A percentile compares a stretch with the other conserved stretches of the same genome.
Evolutionary conservation across 1,139 yeast species (phyloP).

Genomic region (Candida sp.): DNA sequence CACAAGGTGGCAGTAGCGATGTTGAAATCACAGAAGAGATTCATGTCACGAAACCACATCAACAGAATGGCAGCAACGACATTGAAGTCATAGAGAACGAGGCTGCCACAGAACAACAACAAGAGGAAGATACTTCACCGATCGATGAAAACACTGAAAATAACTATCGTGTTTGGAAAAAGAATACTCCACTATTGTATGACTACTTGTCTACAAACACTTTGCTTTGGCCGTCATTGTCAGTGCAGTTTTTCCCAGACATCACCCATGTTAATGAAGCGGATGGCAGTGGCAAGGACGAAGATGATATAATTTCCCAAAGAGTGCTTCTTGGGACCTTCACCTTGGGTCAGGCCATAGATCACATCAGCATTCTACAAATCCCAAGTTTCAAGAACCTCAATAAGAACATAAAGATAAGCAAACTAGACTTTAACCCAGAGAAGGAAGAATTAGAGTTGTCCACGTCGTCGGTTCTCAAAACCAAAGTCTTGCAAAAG

Average conservation of each 20-base stretch:
- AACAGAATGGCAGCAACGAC: neutral
- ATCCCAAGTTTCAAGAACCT: slow-evolving; percentile 38
- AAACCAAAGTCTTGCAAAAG: slow-evolving; percentile 38
- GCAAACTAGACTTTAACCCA: slow-evolving; percentile 38
- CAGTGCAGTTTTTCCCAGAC: slow-evolving; percentile 62
- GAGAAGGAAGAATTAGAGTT: slow-evolving; percentile 49
- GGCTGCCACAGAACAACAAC: neutral
- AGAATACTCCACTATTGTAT: slow-evolving; percentile 55
- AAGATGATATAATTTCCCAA: slow-evolving; percentile 26
- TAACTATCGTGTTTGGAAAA: slow-evolving; percentile 56
- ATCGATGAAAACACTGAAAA: slow-evolving; percentile 33
- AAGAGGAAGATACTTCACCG: slow-evolving; percentile 9
- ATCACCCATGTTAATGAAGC: slow-evolving; percentile 21
- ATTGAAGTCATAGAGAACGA: neutral
- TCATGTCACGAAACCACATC: neutral
- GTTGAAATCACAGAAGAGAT: neutral
- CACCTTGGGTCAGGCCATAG: slow-evolving; percentile 47
- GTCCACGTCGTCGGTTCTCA: slow-evolving; percentile 20
- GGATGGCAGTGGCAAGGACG: slow-evolving; percentile 39
- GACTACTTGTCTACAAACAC: slow-evolving; percentile 54
- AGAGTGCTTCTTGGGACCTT: slow-evolving; percentile 46
- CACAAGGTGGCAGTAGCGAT: neutral
- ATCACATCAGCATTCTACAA: slow-evolving; percentile 42
- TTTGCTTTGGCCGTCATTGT: slow-evolving; percentile 58
- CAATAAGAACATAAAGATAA: slow-evolving; percentile 34